Conservation (phyloP, 495 filamentous ascomycete species). For the Melanomma pulvis-pyrius region DNA sequence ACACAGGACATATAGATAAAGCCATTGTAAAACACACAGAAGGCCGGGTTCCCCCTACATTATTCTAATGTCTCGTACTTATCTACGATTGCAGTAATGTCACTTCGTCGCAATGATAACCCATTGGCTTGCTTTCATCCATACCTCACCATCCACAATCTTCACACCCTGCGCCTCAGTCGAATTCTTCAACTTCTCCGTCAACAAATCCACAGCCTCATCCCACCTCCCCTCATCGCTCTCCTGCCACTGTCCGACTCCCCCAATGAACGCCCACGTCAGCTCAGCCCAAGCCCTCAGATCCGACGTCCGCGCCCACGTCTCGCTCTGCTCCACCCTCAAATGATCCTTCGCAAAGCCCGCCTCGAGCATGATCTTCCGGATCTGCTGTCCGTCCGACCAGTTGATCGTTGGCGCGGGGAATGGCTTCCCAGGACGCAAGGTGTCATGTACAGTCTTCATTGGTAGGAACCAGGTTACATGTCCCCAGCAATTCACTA, state of each 20-base stretch:
- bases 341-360: slow-evolving; percentile 25
- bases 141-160: slow-evolving; percentile 20
- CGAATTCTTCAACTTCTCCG: slow-evolving; percentile 13
- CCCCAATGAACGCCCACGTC: slow-evolving; percentile 38
- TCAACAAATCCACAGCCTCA: slow-evolving; percentile 37
- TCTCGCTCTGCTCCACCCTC: slow-evolving; percentile 22
- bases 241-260: slow-evolving; percentile 28
- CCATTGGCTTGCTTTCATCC: slow-evolving; percentile 25
- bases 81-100: too few relatives aligned
- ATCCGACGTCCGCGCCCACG: slow-evolving; percentile 25
- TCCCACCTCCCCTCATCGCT: slow-evolving; percentile 44
- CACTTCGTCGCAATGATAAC: slow-evolving; percentile 22
- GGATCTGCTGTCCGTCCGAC: slow-evolving; percentile 25
- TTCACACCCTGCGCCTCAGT: slow-evolving; percentile 13
- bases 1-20: neutral
- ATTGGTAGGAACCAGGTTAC: slow-evolving; percentile 32
- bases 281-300: slow-evolving; percentile 31
- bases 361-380: slow-evolving; percentile 21
- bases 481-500: slow-evolving; percentile 34
- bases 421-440: slow-evolving; percentile 30
- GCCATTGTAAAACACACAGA: neutral
- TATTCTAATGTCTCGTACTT: neutral
- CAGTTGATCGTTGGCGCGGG: slow-evolving; percentile 13
- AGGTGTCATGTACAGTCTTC: slow-evolving; percentile 24
- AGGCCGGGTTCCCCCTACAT: neutral